phyloP scores from a whole-genome alignment of 164 flowering plant genomes.

The Magnolia kwangsiensis region DNA sequence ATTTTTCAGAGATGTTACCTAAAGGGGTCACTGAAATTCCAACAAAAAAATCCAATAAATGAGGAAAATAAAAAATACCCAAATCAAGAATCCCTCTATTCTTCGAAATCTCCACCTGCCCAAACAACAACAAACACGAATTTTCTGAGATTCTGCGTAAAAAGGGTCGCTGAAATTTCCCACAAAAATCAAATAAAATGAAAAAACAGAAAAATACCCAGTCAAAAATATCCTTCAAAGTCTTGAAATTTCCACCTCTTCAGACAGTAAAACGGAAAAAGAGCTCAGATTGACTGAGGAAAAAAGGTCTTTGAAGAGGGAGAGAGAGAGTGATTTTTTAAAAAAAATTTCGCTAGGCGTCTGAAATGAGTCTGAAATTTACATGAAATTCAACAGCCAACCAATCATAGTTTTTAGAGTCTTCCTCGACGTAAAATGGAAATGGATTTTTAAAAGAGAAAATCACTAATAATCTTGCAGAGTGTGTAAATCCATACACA shows the following conservation, averaged over 20 bases:
- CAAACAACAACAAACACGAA: background rate
- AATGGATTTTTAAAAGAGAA: no score
- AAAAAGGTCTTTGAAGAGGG: background rate
- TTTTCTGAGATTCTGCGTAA: background rate
- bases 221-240: background rate
- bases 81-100: background rate
- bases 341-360: background rate
- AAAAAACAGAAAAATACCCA: background rate
- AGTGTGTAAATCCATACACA: no score
- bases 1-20: background rate
- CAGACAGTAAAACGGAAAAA: background rate
- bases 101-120: background rate
- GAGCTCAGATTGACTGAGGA: slow-evolving; percentile 6
- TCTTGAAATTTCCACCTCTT: background rate
- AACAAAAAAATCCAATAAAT: background rate
- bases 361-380: background rate
- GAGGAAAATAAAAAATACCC: background rate
- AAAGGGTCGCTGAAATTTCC: background rate
- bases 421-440: background rate
- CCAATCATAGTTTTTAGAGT: background rate
- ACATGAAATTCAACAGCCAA: background rate
- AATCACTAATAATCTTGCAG: no score
- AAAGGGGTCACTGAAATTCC: background rate
- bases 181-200: background rate
- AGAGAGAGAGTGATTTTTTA: background rate